Evolutionary conservation across 129 eudicot genomes (phyloP), one percentile per base, ranked within the genome.

Genomic region (Lonicera japonica): DNA sequence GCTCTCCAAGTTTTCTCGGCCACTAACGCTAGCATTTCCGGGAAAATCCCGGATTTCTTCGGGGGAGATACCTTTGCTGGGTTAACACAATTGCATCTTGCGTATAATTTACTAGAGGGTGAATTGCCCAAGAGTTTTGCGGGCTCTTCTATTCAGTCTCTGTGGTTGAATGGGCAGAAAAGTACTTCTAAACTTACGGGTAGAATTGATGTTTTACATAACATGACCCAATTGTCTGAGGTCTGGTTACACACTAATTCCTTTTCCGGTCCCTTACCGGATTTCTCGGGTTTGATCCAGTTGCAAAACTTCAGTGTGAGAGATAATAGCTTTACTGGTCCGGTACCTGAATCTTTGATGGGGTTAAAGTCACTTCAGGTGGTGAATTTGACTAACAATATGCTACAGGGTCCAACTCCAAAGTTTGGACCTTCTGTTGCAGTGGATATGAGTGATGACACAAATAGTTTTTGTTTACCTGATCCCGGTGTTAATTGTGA

Each of bases 81-180:
- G 1, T 74, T 90, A 66, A 70, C 80, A 21, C 60, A 40, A 21
- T 64, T 90, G 69, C 75, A 70, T 29, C 77, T 90, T 53, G 41
- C 95, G 0, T 83, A 63, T 25, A 90, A 90, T 63, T 48, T 50
- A 25, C 72, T 90, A 3, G 80, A 72, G 21, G 97, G 97, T 15
- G 81, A 69, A 0, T 61, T 90, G 58, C 97, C 97, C 12, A 20
- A 29, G 55, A 73, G 78, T 15, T 86, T 90, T 39, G 45, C 84
- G n/a, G 91, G 84, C 21, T 83, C 90, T 29, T 63, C 75, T 0
- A 68, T 89, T 1, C 87, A 84, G 60, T 54, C 71, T 6, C 69
- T 91, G 18, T 91, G 96, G 97, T 69, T 91, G 53, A 91, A 91
- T 73, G 96, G 96, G 39, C 97, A 87, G 73, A 51, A 11, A 46